A percentile compares a stretch with the other conserved stretches of the same genome.
phyloP scores from a whole-genome alignment of 345 rosid species.

The Microthlaspi erraticum region DNA sequence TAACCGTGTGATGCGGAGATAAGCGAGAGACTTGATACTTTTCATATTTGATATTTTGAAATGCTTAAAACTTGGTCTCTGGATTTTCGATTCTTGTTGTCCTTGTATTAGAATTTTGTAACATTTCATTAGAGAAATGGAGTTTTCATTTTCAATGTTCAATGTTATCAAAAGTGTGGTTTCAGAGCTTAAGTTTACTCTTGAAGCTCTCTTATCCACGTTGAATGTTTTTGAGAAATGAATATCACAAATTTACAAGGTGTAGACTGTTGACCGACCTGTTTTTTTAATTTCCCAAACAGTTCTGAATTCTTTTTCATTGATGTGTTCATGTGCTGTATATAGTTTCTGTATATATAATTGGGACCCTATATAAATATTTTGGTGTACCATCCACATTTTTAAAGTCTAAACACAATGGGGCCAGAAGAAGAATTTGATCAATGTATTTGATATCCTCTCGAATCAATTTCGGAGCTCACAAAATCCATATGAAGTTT shows the following conservation, averaged over 20 bases:
- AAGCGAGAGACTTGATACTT: not conserved
- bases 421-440: slow-evolving; percentile 5
- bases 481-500: slow-evolving; percentile 20
- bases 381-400: slow-evolving; percentile 4
- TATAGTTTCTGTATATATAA: not conserved
- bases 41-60: not conserved
- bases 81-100: slow-evolving; percentile 13
- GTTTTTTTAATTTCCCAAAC: not conserved
- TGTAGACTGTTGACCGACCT: not conserved
- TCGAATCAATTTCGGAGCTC: slow-evolving; percentile 12
- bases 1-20: slow-evolving; percentile 91
- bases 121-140: slow-evolving; percentile 33
- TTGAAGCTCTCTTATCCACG: slow-evolving; percentile 66
- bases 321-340: not conserved
- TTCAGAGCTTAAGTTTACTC: slow-evolving; percentile 58
- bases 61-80: slow-evolving; percentile 1
- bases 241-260: slow-evolving; percentile 3
- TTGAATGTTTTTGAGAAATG: slow-evolving; percentile 23
- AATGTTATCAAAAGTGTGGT: not conserved
- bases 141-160: slow-evolving; percentile 19
- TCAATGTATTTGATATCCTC: slow-evolving; percentile 7
- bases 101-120: slow-evolving; percentile 23
- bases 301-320: not conserved
- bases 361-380: not conserved
- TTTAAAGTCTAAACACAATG: slow-evolving; percentile 6